Evolutionary conservation across 768 basidiomycete genomes (phyloP), one percentile per base, ranked within the genome.

Genomic region (Gloeophyllum trabeum): DNA sequence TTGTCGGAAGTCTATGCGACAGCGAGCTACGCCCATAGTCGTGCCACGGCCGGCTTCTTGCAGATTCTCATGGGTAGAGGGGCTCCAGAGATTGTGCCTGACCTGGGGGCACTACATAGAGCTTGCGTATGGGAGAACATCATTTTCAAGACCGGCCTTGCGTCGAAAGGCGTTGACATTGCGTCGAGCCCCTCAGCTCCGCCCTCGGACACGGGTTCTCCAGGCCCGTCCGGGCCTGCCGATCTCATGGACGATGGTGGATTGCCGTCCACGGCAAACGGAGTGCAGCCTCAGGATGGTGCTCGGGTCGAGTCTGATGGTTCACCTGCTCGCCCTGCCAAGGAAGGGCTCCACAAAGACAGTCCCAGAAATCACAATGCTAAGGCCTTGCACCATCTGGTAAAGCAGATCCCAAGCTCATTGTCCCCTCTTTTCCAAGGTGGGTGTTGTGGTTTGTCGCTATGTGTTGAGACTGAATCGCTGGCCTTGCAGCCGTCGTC

Each of bases 71-170:
- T 82, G 70, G 71, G 66, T 18, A 71, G 70, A 19, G 75, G 73
- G 19, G 69, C 78, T 14, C 68, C 75, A 14, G 66, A 77, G 46
- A 73, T 89, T 21, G 61, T 98, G 20, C 60, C 62, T 3, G 73
- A 85, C 47, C 66, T 97, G 21, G 94, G 92, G 3, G 60, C 73
- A 35, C 63, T 97, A 4, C 91, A 96, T 56, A 76, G 88, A 13
- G 75, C 80, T 1, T 80, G 76, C 46, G 74, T 89, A 4, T 89
- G 87, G 84, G 89, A 94, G 61, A 91, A 88, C 50, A 83, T 89
- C 30, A 61, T 78, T 14, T 69, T 96, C 39, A 84, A 82, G 49
- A 64, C 69, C 14, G 75, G 72, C 20, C 60, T 81, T 30, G 58
- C 66, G 3, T 43, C 41, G 18, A 48, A 48, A 19, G 50, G 45